Conservation (phyloP, 139 green algal species). For the Coccomyxa sp. region DNA sequence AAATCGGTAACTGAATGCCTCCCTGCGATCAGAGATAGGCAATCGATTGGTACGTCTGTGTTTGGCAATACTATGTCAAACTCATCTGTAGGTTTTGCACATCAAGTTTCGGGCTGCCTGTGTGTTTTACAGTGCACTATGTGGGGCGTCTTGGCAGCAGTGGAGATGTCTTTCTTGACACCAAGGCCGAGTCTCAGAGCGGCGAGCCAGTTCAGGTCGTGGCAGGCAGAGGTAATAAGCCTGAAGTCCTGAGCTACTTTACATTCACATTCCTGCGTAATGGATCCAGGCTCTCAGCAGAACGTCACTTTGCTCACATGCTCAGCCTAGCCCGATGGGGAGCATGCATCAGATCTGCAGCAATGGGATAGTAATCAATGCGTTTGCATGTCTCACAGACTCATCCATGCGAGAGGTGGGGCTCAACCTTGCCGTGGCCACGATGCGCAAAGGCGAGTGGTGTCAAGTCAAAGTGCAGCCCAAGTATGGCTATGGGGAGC, state of each 20-base stretch:
- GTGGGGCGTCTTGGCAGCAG: constrained; percentile 29
- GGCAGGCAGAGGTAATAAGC: constrained; percentile 56
- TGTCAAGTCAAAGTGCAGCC: constrained; percentile 41
- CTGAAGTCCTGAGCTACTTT: no score
- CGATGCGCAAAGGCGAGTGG: constrained; percentile 61
- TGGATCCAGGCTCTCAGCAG: not conserved
- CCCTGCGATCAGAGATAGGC: not conserved
- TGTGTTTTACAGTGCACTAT: constrained; percentile 61
- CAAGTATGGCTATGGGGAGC: constrained; percentile 40
- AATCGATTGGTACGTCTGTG: no score
- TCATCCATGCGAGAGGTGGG: constrained; percentile 35
- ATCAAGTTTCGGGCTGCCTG: no score
- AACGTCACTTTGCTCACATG: not conserved
- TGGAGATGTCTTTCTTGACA: constrained; percentile 66
- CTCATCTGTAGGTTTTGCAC: not conserved
- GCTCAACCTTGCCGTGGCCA: constrained; percentile 52
- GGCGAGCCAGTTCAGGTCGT: constrained; percentile 44
- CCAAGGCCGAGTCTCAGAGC: constrained; percentile 27
- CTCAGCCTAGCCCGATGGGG: not conserved
- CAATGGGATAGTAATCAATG: no score
- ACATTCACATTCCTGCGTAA: not conserved
- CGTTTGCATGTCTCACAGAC: constrained; percentile 28
- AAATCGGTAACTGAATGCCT: not conserved
- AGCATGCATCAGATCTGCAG: no score
- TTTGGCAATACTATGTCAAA: no score